These are phyloP conservation scores for Ananas comosus DNA, from an alignment of 176 grass and related monocot genomes.

Conservation along the genomic window DNA sequence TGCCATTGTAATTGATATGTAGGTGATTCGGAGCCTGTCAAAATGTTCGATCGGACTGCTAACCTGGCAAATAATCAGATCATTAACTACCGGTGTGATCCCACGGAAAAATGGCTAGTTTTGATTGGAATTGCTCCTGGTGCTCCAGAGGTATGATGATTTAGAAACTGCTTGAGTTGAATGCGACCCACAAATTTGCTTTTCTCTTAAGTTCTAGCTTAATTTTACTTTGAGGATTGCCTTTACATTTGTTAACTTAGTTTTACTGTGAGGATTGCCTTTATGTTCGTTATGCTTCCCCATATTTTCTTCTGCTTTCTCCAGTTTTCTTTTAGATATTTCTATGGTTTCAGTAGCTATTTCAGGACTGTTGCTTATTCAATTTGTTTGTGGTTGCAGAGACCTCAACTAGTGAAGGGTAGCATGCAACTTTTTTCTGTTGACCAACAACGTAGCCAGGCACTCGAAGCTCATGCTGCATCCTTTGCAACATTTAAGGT, in stretches of 20 bases:
- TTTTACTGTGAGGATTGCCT: no score
- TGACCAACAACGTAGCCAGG: constrained; percentile 96
- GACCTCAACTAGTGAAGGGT: constrained; percentile 91
- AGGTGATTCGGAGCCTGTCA: constrained; percentile 79
- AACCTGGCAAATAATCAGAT: constrained; percentile 94
- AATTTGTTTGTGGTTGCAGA: constrained; percentile 34
- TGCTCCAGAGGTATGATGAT: constrained; percentile 54
- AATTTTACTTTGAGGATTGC: not conserved
- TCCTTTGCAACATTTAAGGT: constrained; percentile 93
- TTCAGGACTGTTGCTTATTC: not conserved
- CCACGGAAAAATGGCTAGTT: constrained; percentile 82
- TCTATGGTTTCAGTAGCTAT: not conserved
- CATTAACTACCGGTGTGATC: constrained; percentile 89
- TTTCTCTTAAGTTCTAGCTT: not conserved
- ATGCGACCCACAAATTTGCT: not conserved
- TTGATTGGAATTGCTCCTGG: constrained; percentile 94
- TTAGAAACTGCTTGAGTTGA: not conserved
- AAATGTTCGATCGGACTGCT: constrained; percentile 92
- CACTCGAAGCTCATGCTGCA: constrained; percentile 96
- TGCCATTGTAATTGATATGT: constrained; percentile 15
- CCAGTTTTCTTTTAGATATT: not conserved
- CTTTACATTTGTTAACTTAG: no score
- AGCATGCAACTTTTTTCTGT: constrained; percentile 99
- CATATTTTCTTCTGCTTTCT: no score
- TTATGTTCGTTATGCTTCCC: no score